A percentile compares a stretch with the other conserved stretches of the same genome.
These are phyloP conservation scores for Dictyophora rubrovolvata DNA, from an alignment of 768 basidiomycete species.

Conservation along the genomic window DNA sequence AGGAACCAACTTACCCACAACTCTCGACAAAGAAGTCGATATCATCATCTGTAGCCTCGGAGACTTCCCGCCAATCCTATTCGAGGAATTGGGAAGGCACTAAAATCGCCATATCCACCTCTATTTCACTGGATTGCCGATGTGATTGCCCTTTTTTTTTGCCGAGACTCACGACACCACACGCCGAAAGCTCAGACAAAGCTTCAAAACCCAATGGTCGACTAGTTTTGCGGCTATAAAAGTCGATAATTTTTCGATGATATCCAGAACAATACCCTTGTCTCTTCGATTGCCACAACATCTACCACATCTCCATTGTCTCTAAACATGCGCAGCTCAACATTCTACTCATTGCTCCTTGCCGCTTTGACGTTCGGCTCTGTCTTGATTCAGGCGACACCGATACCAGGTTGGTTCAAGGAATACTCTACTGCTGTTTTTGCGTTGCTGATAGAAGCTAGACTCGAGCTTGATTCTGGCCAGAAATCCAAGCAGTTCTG, in stretches of 20 bases:
- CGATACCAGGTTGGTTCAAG: neutral
- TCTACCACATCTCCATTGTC: neutral
- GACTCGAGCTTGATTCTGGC: neutral
- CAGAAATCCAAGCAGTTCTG: neutral
- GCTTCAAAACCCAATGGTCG: neutral
- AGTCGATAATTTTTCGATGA: neutral
- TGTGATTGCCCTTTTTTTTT: neutral
- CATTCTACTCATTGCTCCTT: neutral
- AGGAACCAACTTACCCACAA: neutral
- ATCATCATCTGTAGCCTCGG: neutral
- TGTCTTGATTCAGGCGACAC: neutral
- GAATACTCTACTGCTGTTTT: neutral
- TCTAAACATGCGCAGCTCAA: constrained; percentile 2
- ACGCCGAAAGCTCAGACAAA: neutral
- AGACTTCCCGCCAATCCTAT: constrained; percentile 1
- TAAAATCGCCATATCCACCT: neutral
- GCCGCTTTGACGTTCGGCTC: neutral
- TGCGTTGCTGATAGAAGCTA: neutral
- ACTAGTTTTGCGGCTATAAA: neutral
- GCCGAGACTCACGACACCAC: neutral
- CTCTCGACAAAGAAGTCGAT: neutral
- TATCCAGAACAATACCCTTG: neutral
- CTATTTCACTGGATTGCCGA: constrained; percentile 4
- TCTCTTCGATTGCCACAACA: neutral
- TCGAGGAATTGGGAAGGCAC: neutral